Percentiles rank a stretch among this genome's conserved stretches.
Conservation (phyloP, 805 yeast genomes). For the Lachancea fermentati region DNA sequence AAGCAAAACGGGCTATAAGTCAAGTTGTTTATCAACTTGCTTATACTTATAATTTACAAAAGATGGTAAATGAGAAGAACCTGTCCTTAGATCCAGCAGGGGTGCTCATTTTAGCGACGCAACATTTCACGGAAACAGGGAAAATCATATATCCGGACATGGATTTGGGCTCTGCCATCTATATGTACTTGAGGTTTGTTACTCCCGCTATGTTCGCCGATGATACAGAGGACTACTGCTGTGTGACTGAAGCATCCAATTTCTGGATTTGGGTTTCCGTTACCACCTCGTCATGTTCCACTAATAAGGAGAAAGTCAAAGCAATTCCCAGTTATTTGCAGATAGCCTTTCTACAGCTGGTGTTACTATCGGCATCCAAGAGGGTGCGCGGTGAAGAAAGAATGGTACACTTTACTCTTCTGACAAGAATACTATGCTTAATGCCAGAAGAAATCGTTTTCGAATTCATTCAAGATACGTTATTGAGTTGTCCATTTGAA, state of each 20-base stretch:
- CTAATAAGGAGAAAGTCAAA: slow-evolving; percentile 13
- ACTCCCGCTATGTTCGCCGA: slow-evolving; percentile 35
- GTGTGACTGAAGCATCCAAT: slow-evolving; percentile 27
- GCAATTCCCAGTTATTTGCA: slow-evolving; percentile 32
- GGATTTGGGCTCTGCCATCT: slow-evolving; percentile 31
- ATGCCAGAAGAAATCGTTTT: slow-evolving; percentile 53
- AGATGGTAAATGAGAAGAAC: slow-evolving; percentile 24
- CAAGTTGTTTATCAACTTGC: slow-evolving; percentile 36
- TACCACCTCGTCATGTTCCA: slow-evolving; percentile 16
- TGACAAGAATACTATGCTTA: slow-evolving; percentile 57
- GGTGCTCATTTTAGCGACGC: slow-evolving; percentile 26
- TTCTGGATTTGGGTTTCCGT: slow-evolving; percentile 38
- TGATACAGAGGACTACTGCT: slow-evolving; percentile 16
- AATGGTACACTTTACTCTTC: slow-evolving; percentile 48
- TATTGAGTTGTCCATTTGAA: slow-evolving; percentile 60
- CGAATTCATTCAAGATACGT: slow-evolving; percentile 56
- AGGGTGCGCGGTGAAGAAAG: slow-evolving; percentile 36
- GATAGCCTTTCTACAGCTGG: slow-evolving; percentile 37
- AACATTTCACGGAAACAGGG: slow-evolving; percentile 18
- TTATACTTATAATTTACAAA: slow-evolving; percentile 31
- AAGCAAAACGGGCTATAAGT: slow-evolving; percentile 32
- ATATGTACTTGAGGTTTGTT: slow-evolving; percentile 37
- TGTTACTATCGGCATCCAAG: slow-evolving; percentile 35
- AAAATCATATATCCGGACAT: slow-evolving; percentile 18
- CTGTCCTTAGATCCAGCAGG: slow-evolving; percentile 33